These are phyloP conservation scores for Aspergillus chevalieri DNA, from an alignment of 2,329 filamentous ascomycete genomes.

Conservation along the genomic window DNA sequence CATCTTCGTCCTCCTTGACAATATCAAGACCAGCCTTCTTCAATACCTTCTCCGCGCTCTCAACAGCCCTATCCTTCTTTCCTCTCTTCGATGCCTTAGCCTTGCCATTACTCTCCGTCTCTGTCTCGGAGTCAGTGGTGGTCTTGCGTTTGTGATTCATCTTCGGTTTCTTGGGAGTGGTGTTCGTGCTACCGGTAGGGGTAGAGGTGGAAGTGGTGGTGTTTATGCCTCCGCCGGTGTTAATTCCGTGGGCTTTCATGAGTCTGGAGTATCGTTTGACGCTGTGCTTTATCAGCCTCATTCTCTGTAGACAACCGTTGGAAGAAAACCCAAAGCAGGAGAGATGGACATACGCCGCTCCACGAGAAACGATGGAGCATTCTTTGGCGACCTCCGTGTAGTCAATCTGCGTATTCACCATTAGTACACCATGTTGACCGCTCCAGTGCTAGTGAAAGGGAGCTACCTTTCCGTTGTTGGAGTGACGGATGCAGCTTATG, in stretches of 20 bases:
- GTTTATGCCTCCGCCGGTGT: slow-evolving; percentile 7
- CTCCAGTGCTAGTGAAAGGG: neutral
- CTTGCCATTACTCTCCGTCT: neutral
- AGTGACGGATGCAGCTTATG: slow-evolving; percentile 58
- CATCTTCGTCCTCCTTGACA: neutral
- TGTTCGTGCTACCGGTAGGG: neutral
- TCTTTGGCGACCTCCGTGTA: slow-evolving; percentile 60
- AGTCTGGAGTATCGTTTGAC: slow-evolving; percentile 64
- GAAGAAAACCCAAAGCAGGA: neutral
- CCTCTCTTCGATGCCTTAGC: slow-evolving; percentile 12
- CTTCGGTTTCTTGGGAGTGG: slow-evolving; percentile 12
- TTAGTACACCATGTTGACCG: neutral
- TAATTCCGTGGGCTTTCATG: slow-evolving; percentile 53
- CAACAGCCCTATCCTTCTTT: slow-evolving; percentile 7
- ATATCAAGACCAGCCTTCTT: neutral
- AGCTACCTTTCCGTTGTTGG: slow-evolving; percentile 54
- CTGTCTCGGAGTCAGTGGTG: neutral
- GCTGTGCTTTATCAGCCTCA: slow-evolving; percentile 32
- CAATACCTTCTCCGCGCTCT: slow-evolving; percentile 7
- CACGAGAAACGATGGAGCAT: slow-evolving; percentile 58
- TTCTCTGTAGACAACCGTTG: neutral
- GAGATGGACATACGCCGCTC: slow-evolving; percentile 58
- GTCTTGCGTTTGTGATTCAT: slow-evolving; percentile 3
- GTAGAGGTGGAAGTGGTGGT: slow-evolving; percentile 15
- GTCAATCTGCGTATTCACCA: slow-evolving; percentile 48